A percentile compares a stretch with the other conserved stretches of the same genome.
Conservation (phyloP, 164 flowering plant species). For the Malania oleifera region DNA sequence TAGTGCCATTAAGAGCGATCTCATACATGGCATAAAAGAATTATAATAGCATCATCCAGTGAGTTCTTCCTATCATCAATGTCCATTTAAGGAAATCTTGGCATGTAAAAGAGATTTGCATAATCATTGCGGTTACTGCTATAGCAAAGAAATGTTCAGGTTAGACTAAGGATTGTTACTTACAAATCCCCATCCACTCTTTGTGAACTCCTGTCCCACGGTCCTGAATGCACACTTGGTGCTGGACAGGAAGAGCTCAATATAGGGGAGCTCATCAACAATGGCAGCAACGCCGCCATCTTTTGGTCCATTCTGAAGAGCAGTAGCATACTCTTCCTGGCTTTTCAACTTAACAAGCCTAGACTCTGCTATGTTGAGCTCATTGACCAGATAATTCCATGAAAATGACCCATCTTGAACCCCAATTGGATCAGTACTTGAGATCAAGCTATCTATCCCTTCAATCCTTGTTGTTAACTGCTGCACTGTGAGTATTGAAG, state of each 20-base stretch:
- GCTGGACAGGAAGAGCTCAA: slow-evolving; percentile 58
- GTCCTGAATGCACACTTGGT: slow-evolving; percentile 51
- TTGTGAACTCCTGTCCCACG: slow-evolving; percentile 85
- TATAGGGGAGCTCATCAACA: slow-evolving; percentile 88
- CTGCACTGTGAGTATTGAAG: slow-evolving; percentile 89
- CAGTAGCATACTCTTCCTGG: slow-evolving; percentile 40
- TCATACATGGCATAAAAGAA: too few relatives aligned
- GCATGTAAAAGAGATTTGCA: too few relatives aligned
- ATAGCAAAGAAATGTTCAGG: too few relatives aligned
- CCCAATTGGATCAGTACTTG: slow-evolving; percentile 66
- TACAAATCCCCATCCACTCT: slow-evolving; percentile 98
- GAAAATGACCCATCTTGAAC: slow-evolving; percentile 87
- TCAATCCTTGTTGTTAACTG: slow-evolving; percentile 70
- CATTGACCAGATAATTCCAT: slow-evolving; percentile 55
- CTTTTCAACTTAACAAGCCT: slow-evolving; percentile 41
- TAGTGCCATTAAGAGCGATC: too few relatives aligned
- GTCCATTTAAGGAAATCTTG: too few relatives aligned
- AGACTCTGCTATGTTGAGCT: slow-evolving; percentile 60
- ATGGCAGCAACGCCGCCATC: slow-evolving; percentile 84
- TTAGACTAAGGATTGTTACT: slow-evolving; percentile 26
- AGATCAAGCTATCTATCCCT: slow-evolving; percentile 69
- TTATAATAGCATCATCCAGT: too few relatives aligned
- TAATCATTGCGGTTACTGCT: too few relatives aligned
- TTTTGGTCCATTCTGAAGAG: slow-evolving; percentile 59
- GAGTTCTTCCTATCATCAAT: too few relatives aligned